These are phyloP conservation scores for Solanum sejunctum DNA, from an alignment of 257 asterid genomes.

Conservation along the genomic window DNA sequence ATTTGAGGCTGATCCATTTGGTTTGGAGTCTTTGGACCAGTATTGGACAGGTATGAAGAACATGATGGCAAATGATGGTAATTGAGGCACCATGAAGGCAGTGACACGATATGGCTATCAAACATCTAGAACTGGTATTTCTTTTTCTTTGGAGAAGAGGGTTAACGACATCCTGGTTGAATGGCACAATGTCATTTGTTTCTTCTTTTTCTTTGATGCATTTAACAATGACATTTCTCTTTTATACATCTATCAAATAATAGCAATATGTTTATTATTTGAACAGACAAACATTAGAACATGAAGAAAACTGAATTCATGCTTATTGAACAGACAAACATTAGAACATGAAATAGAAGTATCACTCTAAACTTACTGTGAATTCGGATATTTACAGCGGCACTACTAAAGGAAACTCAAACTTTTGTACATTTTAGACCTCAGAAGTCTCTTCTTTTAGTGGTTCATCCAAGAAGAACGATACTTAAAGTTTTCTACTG, in stretches of 20 bases:
- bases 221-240: background rate
- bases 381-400: too few relatives aligned
- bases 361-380: too few relatives aligned
- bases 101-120: slow-evolving; percentile 20
- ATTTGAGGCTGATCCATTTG: slow-evolving; percentile 85
- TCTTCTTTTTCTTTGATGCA: background rate
- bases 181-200: background rate
- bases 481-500: background rate
- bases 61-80: slow-evolving; percentile 63
- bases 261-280: too few relatives aligned
- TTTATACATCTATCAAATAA: background rate
- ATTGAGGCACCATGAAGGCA: slow-evolving; percentile 27
- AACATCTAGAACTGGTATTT: slow-evolving; percentile 23
- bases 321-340: background rate
- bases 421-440: background rate
- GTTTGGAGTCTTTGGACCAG: slow-evolving; percentile 36
- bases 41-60: slow-evolving; percentile 66
- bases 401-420: background rate
- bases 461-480: background rate
- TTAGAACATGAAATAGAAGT: background rate
- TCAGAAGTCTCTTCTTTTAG: background rate
- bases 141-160: slow-evolving; percentile 23
- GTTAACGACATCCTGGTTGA: background rate
- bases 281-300: background rate
- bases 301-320: background rate